phyloP scores from a whole-genome alignment of 2,329 filamentous ascomycete genomes.

The Exserohilum rostratum region DNA sequence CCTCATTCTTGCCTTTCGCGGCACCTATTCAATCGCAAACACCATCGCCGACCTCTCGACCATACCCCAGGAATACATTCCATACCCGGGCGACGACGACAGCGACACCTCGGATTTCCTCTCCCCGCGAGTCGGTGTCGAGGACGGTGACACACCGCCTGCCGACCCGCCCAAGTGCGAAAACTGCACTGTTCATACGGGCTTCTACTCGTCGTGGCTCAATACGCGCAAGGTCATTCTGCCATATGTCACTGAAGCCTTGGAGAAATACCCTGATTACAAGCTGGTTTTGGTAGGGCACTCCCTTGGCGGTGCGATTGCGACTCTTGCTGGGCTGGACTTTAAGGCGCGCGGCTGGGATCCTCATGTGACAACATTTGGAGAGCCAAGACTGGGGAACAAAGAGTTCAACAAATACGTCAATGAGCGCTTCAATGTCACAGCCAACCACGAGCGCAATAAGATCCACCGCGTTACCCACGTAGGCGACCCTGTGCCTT shows the following conservation, averaged over 20 bases:
- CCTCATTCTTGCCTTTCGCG: slow-evolving; percentile 88
- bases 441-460: slow-evolving; percentile 25
- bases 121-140: slow-evolving; percentile 20
- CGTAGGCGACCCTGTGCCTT: slow-evolving; percentile 81
- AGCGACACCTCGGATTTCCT: slow-evolving; percentile 37
- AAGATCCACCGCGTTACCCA: slow-evolving; percentile 83
- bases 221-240: slow-evolving; percentile 74
- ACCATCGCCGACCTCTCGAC: slow-evolving; percentile 90
- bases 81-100: slow-evolving; percentile 70
- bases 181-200: slow-evolving; percentile 91
- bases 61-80: slow-evolving; percentile 85
- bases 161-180: slow-evolving; percentile 63
- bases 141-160: slow-evolving; percentile 29
- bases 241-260: slow-evolving; percentile 66
- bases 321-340: slow-evolving; percentile 84
- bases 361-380: slow-evolving; percentile 85
- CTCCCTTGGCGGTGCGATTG: slow-evolving; percentile 90
- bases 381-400: slow-evolving; percentile 75
- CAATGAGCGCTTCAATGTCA: slow-evolving; percentile 56
- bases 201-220: slow-evolving; percentile 85
- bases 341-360: slow-evolving; percentile 77
- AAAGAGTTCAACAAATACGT: slow-evolving; percentile 59
- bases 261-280: slow-evolving; percentile 70
- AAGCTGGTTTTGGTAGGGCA: slow-evolving; percentile 83
- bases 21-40: slow-evolving; percentile 92